Evolutionary conservation across 768 basidiomycete species (phyloP), one percentile per base, ranked within the genome.

Genomic region (Pleurotus ostreatus): DNA sequence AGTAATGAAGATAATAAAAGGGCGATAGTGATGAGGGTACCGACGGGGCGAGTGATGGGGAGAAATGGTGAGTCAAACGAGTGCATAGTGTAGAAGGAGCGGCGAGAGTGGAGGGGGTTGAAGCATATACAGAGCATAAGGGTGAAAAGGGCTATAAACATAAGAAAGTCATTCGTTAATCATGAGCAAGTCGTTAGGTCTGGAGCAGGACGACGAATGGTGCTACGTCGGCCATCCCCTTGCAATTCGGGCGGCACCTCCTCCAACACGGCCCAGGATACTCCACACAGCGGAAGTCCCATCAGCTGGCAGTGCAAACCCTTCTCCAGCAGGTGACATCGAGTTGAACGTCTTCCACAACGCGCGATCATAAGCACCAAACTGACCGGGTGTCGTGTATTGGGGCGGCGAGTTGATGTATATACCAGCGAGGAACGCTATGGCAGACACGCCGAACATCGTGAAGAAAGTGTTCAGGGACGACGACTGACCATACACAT

Each of bases 271-370:
- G 11, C 87, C 88, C 52, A 92, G 63, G 61, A 90, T 76, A 57
- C 73, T 80, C 88, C 88, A 90, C 45, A 90, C 75, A 9, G 80
- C 79, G 16, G 78, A 75, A 1, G 85, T 81, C 34, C 80, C 77
- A 60, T 85, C 85, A 11, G 73, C 71, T 6, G 51, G 41, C 8
- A 44, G 41, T 18, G 72, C 59, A 61, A 89, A 88, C 25, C 90
- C 89, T 63, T 91, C 89, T 0, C 88, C 88, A 0, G 76, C 78
- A 8, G 78, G 81, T 49, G 81, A 80, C 73, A 93, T 79, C 9
- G 80, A 72, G 65, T 92, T 92, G 71, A 89, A 91, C 66, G 83
- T 86, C 55, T 76, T 77, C 91, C 91, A 93, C 23, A 87, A 87
- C 6, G 80, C 77, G 9, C 90, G 85, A 63, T 93, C 90, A 62